Conservation (phyloP, 2,329 filamentous ascomycete species). For the Rhinocladiella mackenziei region DNA sequence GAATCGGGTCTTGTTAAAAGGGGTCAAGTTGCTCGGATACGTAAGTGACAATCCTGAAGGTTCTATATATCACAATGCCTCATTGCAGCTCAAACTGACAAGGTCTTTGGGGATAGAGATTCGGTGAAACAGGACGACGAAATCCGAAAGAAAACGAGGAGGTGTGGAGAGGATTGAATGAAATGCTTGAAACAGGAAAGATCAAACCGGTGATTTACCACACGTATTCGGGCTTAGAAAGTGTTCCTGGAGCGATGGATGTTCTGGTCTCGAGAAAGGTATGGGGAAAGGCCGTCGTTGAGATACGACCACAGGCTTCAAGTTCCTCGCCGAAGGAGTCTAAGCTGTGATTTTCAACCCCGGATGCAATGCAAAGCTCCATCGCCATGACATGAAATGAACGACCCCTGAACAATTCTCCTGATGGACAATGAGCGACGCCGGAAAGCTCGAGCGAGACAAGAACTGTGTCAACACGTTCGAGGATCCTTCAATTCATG, state of each 20-base stretch:
- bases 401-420: no score
- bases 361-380: no score
- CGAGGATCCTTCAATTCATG: slow-evolving; percentile 17
- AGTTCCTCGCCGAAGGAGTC: slow-evolving; percentile 10
- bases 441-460: no score
- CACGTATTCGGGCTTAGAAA: slow-evolving; percentile 50
- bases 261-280: slow-evolving; percentile 50
- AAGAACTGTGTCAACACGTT: background rate
- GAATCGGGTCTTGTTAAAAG: slow-evolving; percentile 54
- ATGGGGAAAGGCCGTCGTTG: slow-evolving; percentile 56
- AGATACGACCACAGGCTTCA: slow-evolving; percentile 34
- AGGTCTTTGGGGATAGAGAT: slow-evolving; percentile 36
- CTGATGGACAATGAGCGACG: no score
- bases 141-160: slow-evolving; percentile 46
- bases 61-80: no score
- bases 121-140: slow-evolving; percentile 53
- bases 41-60: slow-evolving; percentile 15
- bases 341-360: slow-evolving; percentile 15
- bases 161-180: slow-evolving; percentile 51
- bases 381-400: no score
- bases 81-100: background rate
- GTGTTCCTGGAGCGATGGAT: slow-evolving; percentile 48
- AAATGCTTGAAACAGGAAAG: slow-evolving; percentile 45
- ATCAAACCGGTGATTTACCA: slow-evolving; percentile 52
- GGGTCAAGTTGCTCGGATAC: slow-evolving; percentile 53